Conservation (phyloP, 345 rosid species). For the Eucalyptus sp. region DNA sequence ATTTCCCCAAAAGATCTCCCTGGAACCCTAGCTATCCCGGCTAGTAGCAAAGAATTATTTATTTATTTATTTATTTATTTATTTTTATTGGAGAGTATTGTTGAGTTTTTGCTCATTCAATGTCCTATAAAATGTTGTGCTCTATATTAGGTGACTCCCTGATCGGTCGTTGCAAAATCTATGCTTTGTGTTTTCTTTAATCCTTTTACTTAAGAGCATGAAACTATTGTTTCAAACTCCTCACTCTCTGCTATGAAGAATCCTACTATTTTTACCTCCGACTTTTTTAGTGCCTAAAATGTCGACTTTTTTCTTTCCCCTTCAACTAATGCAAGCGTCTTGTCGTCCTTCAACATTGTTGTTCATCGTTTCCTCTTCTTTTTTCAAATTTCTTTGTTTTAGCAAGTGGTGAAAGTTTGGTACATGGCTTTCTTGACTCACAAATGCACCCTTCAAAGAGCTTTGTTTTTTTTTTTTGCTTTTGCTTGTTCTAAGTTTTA, state of each 20-base stretch:
- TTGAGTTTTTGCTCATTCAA: background rate
- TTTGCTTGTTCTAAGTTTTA: no score
- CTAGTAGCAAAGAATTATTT: background rate
- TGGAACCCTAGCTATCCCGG: accelerated
- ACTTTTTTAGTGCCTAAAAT: accelerated
- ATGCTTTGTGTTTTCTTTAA: background rate
- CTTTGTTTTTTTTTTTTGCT: no score
- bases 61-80: no score
- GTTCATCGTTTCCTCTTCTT: no score
- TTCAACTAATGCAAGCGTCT: no score
- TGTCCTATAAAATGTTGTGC: accelerated
- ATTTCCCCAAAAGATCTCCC: accelerated
- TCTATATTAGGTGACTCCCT: accelerated
- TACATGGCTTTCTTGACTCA: no score
- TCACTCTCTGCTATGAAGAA: no score
- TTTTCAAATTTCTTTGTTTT: no score
- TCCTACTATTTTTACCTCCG: no score
- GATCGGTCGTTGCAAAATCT: accelerated
- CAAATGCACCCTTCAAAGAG: no score
- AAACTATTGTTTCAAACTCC: background rate
- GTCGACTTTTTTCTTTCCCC: accelerated
- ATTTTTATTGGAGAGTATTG: accelerated
- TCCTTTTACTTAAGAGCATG: background rate
- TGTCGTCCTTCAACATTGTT: accelerated
- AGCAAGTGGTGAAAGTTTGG: no score